A percentile compares a stretch with the other conserved stretches of the same genome.
Evolutionary conservation across 2,329 filamentous ascomycete genomes (phyloP).

Genomic region (Neonectria hederae): DNA sequence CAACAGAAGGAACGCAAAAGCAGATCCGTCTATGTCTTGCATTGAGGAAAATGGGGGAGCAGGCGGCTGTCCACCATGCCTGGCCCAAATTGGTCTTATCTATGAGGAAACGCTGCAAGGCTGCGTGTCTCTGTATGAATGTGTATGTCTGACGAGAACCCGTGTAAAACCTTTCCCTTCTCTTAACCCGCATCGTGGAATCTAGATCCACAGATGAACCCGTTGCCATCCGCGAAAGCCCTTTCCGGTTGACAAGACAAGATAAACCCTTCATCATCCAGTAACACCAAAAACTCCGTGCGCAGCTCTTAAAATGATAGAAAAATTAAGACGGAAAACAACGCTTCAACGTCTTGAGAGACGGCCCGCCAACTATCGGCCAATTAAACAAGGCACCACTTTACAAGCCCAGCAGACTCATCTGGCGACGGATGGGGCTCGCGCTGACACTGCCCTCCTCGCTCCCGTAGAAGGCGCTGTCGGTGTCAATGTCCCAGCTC

Average conservation of each 20-base stretch:
- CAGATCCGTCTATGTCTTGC: slow-evolving; percentile 12
- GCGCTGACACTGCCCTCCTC: slow-evolving; percentile 75
- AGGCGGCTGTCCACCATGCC: slow-evolving; percentile 3
- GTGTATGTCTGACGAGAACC: slow-evolving; percentile 2
- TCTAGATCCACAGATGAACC: slow-evolving; percentile 18
- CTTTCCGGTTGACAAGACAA: slow-evolving; percentile 11
- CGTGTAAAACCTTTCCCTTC: slow-evolving; percentile 3
- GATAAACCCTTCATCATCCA: slow-evolving; percentile 15
- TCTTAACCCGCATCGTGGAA: slow-evolving; percentile 6
- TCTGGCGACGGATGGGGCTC: slow-evolving; percentile 75
- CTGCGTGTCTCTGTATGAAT: slow-evolving; percentile 2
- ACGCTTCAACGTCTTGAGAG: slow-evolving; percentile 13
- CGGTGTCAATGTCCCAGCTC: slow-evolving; percentile 96
- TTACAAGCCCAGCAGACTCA: slow-evolving; percentile 71
- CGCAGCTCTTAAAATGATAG: slow-evolving; percentile 14
- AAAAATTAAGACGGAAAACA: slow-evolving; percentile 5
- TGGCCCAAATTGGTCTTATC: slow-evolving; percentile 8
- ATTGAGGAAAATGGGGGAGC: slow-evolving; percentile 1
- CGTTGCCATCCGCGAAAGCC: slow-evolving; percentile 1
- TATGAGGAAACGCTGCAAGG: slow-evolving; percentile 5
- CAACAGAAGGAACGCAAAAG: neutral
- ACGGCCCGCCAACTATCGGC: neutral
- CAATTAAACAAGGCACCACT: neutral
- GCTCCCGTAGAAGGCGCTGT: slow-evolving; percentile 75
- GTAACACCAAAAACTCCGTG: slow-evolving; percentile 39